Base-by-base conservation (phyloP, 2,329 filamentous ascomycete species). In the Elsinoe arachidis region DNA sequence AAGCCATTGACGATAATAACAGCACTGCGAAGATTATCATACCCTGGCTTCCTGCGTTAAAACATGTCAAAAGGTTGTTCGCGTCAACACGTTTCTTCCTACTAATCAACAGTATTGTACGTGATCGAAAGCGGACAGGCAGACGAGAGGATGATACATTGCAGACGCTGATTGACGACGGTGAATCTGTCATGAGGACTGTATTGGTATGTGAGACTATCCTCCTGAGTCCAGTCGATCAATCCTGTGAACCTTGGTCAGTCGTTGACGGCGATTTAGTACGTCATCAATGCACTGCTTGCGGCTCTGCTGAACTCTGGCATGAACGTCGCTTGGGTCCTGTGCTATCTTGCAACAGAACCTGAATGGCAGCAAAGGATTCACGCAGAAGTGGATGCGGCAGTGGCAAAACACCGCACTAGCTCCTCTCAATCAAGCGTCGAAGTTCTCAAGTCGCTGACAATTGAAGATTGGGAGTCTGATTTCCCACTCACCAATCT, bases 281-380 rank as follows among this genome's bases (percentile, higher is more conserved):
- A 81, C 65, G 71, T 80, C 30, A 68, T 82, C n/a, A 74, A 75
- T 11, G 70, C 78, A 0, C 67, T 83, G 2, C 81, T 80, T 63
- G 80, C 80, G 0, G 80, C 80, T n/a, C 69, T 78, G 33, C 61
- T 82, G n/a, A 83, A 82, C 66, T 78, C 70, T 21, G 79, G 79
- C 34, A 74, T 80, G 64, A 82, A 80, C 60, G 76, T 77, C 0
- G 74, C 76, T 1, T 82, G 76, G 73, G 68, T 82, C 59, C 64
- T 83, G 60, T 59, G 75, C 65, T 74, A 78, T 70, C 70, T 84
- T 54, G 65, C 78, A 55, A 58, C 73, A 54, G 64, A 78, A 62
- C 66, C 72, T n/a, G 58, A 75, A 56, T 77, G 81, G 82, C 53
- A 66, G 62, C 3, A 68, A 65, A 38, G 71, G 46, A 68, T 76